These are phyloP conservation scores for Forsythia viridissima DNA, from an alignment of 257 asterid species.

Conservation along the genomic window DNA sequence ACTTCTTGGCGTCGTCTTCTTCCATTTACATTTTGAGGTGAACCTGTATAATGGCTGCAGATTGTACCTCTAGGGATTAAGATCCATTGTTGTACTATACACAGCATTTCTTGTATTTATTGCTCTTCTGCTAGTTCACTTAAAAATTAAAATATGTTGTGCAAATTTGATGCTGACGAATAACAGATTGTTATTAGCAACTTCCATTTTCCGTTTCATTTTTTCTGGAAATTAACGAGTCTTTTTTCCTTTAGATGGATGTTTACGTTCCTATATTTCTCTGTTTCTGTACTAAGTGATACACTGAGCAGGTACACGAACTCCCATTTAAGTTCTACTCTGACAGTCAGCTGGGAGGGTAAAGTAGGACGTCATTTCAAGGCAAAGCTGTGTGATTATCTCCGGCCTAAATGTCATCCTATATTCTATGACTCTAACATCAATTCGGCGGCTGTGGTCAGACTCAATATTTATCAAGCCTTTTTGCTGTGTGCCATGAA, in stretches of 20 bases:
- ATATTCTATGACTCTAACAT: constrained; percentile 78
- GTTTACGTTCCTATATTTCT: neutral
- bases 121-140: neutral
- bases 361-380: constrained; percentile 52
- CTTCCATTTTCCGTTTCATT: neutral
- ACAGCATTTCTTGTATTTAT: neutral
- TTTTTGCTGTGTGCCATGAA: constrained; percentile 90
- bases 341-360: constrained; percentile 59
- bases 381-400: constrained; percentile 53
- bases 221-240: neutral
- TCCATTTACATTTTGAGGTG: neutral
- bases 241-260: neutral
- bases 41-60: neutral
- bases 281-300: constrained; percentile 12
- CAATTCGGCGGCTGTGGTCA: constrained; percentile 73
- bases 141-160: neutral
- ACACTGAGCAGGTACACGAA: constrained; percentile 58
- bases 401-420: constrained; percentile 84
- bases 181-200: neutral
- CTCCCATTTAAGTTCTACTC: constrained; percentile 64
- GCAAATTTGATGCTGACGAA: neutral
- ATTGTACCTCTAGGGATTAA: neutral
- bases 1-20: neutral
- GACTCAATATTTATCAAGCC: constrained; percentile 80
- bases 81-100: neutral